phyloP scores from a whole-genome alignment of 1,139 yeast genomes.

The Geotrichum australiense region DNA sequence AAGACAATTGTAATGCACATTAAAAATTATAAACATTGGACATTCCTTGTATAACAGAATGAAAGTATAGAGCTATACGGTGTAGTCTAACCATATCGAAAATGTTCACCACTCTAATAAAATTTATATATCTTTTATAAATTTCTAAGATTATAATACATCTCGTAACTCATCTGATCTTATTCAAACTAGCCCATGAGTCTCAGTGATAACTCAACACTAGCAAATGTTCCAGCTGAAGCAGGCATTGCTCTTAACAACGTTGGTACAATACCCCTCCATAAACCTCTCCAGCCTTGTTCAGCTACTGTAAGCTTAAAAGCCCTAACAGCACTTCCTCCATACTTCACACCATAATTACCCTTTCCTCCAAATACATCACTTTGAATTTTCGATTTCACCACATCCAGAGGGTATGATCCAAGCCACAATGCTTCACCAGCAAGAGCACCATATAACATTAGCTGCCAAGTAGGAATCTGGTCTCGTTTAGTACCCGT shows the following conservation, averaged over 20 bases:
- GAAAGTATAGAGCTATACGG: no score
- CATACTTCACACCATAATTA: no score
- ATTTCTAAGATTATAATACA: no score
- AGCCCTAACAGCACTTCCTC: conserved; percentile 45
- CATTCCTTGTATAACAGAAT: no score
- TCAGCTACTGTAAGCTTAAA: conserved; percentile 40
- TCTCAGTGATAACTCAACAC: conserved; percentile 62
- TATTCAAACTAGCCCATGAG: conserved; percentile 46
- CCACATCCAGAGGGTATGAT: conserved; percentile 65
- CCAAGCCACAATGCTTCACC: conserved; percentile 69
- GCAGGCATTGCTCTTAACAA: conserved; percentile 66
- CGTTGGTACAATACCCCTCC: conserved; percentile 69
- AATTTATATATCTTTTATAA: neutral
- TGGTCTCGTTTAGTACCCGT: conserved; percentile 39
- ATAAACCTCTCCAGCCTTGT: conserved; percentile 54
- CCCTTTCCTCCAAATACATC: conserved; percentile 47
- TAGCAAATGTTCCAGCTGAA: conserved; percentile 72
- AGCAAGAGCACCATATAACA: conserved; percentile 60
- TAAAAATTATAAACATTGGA: no score
- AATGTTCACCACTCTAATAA: neutral
- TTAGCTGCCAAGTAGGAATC: conserved; percentile 54
- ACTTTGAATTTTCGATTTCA: conserved; percentile 64
- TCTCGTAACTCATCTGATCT: no score
- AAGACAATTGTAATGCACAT: no score
- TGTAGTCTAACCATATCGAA: no score